Percentiles rank a stretch among this genome's conserved stretches.
Evolutionary conservation across 441 rosid species (phyloP).

Genomic region (Metrosideros polymorpha): DNA sequence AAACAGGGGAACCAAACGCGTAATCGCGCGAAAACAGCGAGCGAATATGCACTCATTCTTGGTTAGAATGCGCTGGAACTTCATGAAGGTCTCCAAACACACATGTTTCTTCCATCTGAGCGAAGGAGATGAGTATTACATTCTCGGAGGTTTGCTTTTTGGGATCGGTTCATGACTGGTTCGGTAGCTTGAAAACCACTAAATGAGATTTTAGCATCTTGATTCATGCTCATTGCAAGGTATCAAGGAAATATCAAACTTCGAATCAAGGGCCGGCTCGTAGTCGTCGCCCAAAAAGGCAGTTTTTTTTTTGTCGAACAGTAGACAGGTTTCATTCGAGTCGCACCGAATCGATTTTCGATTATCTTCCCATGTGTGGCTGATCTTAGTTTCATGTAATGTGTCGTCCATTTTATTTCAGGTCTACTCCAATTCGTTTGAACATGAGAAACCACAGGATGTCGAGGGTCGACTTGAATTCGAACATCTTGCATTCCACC

Average conservation of each 20-base stretch:
- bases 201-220: background rate
- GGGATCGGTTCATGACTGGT: background rate
- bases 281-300: background rate
- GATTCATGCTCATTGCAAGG: background rate
- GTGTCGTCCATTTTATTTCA: background rate
- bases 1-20: no score
- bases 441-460: background rate
- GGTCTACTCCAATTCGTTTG: background rate
- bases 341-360: background rate
- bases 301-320: no score
- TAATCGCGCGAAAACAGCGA: no score
- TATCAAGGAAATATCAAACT: background rate
- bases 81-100: no score
- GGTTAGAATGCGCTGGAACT: no score
- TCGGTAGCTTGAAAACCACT: background rate
- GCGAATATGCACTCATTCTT: no score
- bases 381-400: background rate
- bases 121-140: background rate
- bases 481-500: background rate
- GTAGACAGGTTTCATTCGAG: background rate
- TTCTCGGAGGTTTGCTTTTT: background rate
- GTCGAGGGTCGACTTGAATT: background rate
- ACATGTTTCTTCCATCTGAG: no score
- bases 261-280: background rate
- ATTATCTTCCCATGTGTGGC: background rate